Conservation (phyloP, 306 rosid genomes). For the Cercis canadensis region DNA sequence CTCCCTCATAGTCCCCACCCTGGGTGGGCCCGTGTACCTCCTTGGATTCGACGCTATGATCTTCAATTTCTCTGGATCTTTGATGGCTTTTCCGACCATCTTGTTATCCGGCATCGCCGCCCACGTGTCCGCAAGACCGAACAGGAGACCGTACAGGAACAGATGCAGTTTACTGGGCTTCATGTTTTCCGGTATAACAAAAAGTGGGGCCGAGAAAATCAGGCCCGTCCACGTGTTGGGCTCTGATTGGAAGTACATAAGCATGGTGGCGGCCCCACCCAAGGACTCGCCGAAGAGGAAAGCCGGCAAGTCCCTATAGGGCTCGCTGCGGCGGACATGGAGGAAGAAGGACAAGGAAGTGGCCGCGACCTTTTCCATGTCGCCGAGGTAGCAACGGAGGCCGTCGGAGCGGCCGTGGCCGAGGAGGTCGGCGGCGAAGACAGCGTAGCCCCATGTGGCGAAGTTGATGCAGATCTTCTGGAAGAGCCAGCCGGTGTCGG, state of each 20-base stretch:
- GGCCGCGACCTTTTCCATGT: constrained; percentile 75
- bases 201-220: constrained; percentile 88
- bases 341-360: constrained; percentile 75
- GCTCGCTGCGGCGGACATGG: constrained; percentile 58
- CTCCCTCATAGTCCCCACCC: constrained; percentile 99
- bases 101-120: constrained; percentile 92
- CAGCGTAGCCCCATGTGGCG: constrained; percentile 94
- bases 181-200: constrained; percentile 94
- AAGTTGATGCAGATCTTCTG: constrained; percentile 83
- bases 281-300: constrained; percentile 94
- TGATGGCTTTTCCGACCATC: constrained; percentile 91
- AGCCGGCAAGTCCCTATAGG: constrained; percentile 68
- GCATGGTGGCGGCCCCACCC: constrained; percentile 80
- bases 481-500: constrained; percentile 98
- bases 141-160: constrained; percentile 74
- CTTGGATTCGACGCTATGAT: constrained; percentile 85
- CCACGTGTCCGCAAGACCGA: constrained; percentile 95
- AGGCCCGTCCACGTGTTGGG: constrained; percentile 88
- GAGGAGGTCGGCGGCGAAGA: constrained; percentile 88
- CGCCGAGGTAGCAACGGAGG: constrained; percentile 89
- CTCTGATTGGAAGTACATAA: constrained; percentile 81
- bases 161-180: constrained; percentile 70
- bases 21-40: constrained; percentile 82
- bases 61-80: constrained; percentile 79
- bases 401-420: constrained; percentile 98